Conservation (phyloP, 2,329 filamentous ascomycete genomes). For the Daldinia sp. region DNA sequence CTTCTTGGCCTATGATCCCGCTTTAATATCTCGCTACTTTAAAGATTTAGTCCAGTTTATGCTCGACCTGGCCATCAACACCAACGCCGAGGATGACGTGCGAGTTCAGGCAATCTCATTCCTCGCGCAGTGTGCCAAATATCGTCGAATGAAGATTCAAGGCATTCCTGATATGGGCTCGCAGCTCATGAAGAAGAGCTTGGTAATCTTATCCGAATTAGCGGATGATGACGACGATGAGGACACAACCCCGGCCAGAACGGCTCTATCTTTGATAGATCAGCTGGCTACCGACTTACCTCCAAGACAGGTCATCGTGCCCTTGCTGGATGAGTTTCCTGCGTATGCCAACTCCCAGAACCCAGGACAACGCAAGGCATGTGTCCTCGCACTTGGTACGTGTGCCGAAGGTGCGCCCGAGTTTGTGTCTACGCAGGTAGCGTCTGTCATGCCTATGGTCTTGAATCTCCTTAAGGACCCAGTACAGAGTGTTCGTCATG, state of each 20-base stretch:
- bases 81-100: constrained; percentile 82
- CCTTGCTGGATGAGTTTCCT: constrained; percentile 87
- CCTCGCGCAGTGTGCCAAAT: constrained; percentile 91
- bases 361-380: constrained; percentile 85
- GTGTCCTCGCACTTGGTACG: constrained; percentile 91
- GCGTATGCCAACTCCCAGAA: constrained; percentile 81
- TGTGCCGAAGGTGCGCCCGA: constrained; percentile 97
- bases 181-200: constrained; percentile 85
- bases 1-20: constrained; percentile 88
- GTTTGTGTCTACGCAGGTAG: constrained; percentile 94
- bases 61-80: constrained; percentile 85
- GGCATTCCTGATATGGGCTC: constrained; percentile 85
- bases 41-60: constrained; percentile 93
- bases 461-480: constrained; percentile 85
- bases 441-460: constrained; percentile 85
- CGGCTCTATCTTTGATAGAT: constrained; percentile 88
- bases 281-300: constrained; percentile 89
- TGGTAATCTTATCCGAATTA: constrained; percentile 91
- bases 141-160: constrained; percentile 96
- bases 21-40: constrained; percentile 86
- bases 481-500: constrained; percentile 86
- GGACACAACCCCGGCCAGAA: constrained; percentile 85
- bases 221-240: constrained; percentile 84
- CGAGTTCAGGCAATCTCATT: constrained; percentile 92
- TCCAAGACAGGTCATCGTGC: constrained; percentile 93